Percentiles rank a stretch among this genome's conserved stretches.
These are phyloP conservation scores for Aphanomyces invadans DNA, from an alignment of 352 stramenopile genomes.

Conservation along the genomic window DNA sequence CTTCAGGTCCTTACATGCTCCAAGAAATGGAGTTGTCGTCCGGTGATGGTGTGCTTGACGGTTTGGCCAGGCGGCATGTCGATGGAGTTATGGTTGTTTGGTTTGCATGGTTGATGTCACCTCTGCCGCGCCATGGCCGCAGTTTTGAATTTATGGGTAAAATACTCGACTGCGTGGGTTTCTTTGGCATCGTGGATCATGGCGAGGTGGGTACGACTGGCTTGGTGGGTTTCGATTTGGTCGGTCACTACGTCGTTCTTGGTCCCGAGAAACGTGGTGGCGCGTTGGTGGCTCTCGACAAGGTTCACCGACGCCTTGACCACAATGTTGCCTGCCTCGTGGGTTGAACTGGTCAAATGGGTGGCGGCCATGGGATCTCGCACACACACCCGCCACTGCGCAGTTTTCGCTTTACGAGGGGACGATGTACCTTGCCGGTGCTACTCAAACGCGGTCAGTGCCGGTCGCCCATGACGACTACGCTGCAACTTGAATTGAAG, in stretches of 20 bases:
- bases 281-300: background rate
- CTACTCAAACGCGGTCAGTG: background rate
- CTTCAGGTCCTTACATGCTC: too few species aligned
- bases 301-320: background rate
- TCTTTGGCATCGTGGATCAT: constrained; percentile 3
- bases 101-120: too few species aligned
- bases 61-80: too few species aligned
- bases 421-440: background rate
- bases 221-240: background rate
- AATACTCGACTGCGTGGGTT: constrained; percentile 1
- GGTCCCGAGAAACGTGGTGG: background rate
- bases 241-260: background rate
- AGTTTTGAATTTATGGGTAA: constrained; percentile 2
- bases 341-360: background rate
- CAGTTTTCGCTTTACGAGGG: background rate
- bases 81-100: too few species aligned
- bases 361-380: background rate
- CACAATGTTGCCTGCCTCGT: background rate
- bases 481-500: background rate
- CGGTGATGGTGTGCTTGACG: too few species aligned
- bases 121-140: background rate
- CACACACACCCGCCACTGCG: background rate
- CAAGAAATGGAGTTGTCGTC: too few species aligned
- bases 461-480: background rate
- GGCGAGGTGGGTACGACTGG: background rate